Evolutionary conservation across 2,329 filamentous ascomycete species (phyloP).

Genomic region (Colletotrichum musae): DNA sequence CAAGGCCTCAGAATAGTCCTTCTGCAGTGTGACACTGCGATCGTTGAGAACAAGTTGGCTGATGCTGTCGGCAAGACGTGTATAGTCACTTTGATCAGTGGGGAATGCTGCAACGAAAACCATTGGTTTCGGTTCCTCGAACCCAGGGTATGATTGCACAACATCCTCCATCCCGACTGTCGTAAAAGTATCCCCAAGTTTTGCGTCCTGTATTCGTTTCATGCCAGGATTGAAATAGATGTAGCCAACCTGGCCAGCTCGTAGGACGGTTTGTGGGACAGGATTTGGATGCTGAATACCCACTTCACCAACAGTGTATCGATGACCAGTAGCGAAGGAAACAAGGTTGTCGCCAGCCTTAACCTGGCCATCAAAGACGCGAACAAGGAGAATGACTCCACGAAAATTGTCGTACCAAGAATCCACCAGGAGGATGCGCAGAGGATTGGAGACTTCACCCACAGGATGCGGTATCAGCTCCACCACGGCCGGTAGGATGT

Average conservation of each 20-base stretch:
- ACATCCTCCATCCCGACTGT: constrained; percentile 80
- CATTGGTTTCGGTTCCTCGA: constrained; percentile 98
- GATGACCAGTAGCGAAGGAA: constrained; percentile 88
- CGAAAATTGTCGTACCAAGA: constrained; percentile 99
- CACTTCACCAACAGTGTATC: constrained; percentile 95
- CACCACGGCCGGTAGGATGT: constrained; percentile 88
- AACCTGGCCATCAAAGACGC: constrained; percentile 90
- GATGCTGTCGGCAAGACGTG: constrained; percentile 92
- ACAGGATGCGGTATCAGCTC: constrained; percentile 85
- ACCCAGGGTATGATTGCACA: constrained; percentile 89
- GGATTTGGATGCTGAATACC: constrained; percentile 96
- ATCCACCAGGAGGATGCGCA: constrained; percentile 91
- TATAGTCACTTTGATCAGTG: constrained; percentile 89
- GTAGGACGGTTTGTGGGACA: constrained; percentile 83
- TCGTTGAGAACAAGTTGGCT: constrained; percentile 95
- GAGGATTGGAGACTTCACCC: constrained; percentile 79
- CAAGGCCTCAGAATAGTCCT: constrained; percentile 93
- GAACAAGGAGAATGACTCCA: constrained; percentile 90
- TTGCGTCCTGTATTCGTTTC: constrained; percentile 96
- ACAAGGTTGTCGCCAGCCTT: constrained; percentile 87
- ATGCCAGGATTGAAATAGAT: constrained; percentile 98
- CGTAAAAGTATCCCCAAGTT: constrained; percentile 96
- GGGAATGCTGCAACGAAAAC: constrained; percentile 98
- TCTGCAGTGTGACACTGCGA: constrained; percentile 91
- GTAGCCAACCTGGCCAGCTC: constrained; percentile 96